These are phyloP conservation scores for Paraconiothyrium sp. DNA, from an alignment of 2,329 filamentous ascomycete species.

Conservation along the genomic window DNA sequence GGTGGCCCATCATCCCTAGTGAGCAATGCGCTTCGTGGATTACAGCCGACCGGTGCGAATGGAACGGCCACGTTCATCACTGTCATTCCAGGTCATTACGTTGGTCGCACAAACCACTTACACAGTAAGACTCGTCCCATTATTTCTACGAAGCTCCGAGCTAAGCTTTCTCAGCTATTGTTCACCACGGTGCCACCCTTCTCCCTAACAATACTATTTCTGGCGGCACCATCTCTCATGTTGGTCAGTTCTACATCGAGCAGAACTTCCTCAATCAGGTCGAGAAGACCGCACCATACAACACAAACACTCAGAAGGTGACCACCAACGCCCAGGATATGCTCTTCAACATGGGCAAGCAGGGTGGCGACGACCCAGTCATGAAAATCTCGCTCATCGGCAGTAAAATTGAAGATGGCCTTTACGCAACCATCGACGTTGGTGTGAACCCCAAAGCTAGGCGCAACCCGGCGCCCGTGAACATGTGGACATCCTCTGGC, in stretches of 20 bases:
- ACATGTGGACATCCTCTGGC: constrained; percentile 39
- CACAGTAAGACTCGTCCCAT: constrained; percentile 34
- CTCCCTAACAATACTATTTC: constrained; percentile 62
- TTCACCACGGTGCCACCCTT: constrained; percentile 51
- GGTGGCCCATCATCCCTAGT: constrained; percentile 35
- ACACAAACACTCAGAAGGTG: constrained; percentile 52
- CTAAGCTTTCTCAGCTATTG: constrained; percentile 32
- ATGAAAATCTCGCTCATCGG: constrained; percentile 67
- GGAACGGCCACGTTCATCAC: constrained; percentile 62
- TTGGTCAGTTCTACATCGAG: constrained; percentile 73
- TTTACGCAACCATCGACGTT: constrained; percentile 45
- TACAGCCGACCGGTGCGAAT: constrained; percentile 57
- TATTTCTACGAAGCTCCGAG: constrained; percentile 3
- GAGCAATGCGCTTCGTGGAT: constrained; percentile 58
- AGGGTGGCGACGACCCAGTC: constrained; percentile 63
- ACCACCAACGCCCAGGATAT: constrained; percentile 63
- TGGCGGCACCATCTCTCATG: constrained; percentile 63
- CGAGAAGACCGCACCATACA: constrained; percentile 58
- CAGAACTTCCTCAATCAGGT: constrained; percentile 65
- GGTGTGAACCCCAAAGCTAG: constrained; percentile 41
- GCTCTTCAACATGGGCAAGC: constrained; percentile 58
- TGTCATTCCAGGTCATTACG: constrained; percentile 56
- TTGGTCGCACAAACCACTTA: constrained; percentile 43
- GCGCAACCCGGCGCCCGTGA: constrained; percentile 40
- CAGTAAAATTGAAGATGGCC: constrained; percentile 42